These are phyloP conservation scores for Neurospora pannonica DNA, from an alignment of 495 filamentous ascomycete genomes.

Conservation along the genomic window DNA sequence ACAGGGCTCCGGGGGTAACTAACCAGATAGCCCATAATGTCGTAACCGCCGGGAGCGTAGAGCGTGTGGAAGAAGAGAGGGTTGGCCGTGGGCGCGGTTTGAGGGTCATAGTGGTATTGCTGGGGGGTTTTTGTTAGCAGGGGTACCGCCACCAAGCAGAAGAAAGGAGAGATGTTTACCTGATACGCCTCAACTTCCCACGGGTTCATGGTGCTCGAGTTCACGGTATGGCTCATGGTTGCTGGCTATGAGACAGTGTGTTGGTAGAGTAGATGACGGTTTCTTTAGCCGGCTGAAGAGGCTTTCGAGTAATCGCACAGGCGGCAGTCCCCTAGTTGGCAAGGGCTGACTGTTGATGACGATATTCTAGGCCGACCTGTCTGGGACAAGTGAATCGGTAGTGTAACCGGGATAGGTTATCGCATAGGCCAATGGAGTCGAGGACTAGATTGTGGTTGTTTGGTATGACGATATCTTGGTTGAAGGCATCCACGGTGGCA, in stretches of 20 bases:
- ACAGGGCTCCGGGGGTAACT: conserved; percentile 2
- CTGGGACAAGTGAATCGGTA: not conserved
- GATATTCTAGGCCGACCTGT: not conserved
- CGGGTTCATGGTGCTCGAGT: conserved; percentile 8
- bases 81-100: conserved; percentile 7
- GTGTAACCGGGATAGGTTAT: conserved; percentile 6
- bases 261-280: not conserved
- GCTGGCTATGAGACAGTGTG: not conserved
- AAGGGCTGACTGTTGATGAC: not conserved
- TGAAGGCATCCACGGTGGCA: not conserved
- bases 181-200: conserved; percentile 18
- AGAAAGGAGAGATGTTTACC: conserved; percentile 3
- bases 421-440: not conserved
- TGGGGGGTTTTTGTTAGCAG: not conserved
- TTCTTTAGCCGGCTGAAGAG: not conserved
- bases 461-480: conserved; percentile 2
- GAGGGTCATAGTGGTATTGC: not conserved
- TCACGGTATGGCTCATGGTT: not conserved
- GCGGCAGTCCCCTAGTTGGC: not conserved
- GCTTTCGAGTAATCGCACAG: not conserved
- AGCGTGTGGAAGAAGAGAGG: conserved; percentile 37
- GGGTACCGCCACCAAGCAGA: not conserved
- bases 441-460: not conserved
- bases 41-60: conserved; percentile 37
- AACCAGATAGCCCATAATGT: conserved; percentile 42